phyloP scores from a whole-genome alignment of 1,284 basidiomycete species.

The Takashimella koratensis region DNA sequence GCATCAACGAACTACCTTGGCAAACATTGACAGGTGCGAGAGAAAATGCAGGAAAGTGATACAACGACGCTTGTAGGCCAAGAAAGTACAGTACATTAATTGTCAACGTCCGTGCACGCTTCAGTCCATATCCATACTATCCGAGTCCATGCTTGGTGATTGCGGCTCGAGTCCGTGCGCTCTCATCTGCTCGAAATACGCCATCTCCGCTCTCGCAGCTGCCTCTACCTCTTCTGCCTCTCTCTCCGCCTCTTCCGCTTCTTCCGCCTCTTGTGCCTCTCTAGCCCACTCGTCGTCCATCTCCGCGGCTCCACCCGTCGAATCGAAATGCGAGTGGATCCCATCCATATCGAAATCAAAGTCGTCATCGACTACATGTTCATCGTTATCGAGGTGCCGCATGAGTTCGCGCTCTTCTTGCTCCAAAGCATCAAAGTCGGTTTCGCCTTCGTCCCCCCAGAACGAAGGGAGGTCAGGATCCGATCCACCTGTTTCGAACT shows the following conservation, averaged over 20 bases:
- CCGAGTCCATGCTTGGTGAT: not conserved
- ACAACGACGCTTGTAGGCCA: too few species aligned
- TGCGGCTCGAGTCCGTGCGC: not conserved
- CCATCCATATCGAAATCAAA: not conserved
- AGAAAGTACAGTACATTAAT: not conserved
- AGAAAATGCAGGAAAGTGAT: too few species aligned
- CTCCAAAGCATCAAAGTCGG: constrained; percentile 9
- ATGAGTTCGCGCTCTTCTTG: constrained; percentile 16
- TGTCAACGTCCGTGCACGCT: too few species aligned
- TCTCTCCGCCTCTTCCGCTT: constrained; percentile 31
- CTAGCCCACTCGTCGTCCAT: constrained; percentile 31
- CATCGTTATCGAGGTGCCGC: constrained; percentile 4
- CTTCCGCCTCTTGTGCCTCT: constrained; percentile 32
- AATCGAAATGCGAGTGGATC: not conserved
- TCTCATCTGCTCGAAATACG: constrained; percentile 2
- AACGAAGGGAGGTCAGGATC: constrained; percentile 36
- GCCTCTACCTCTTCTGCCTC: constrained; percentile 27
- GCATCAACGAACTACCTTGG: too few species aligned
- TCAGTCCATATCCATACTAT: constrained; percentile 9
- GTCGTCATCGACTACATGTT: constrained; percentile 4
- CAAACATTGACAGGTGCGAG: too few species aligned
- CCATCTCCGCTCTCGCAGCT: constrained; percentile 21
- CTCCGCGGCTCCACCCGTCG: constrained; percentile 3
- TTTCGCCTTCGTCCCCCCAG: constrained; percentile 35
- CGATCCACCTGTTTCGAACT: constrained; percentile 35